phyloP scores from a whole-genome alignment of 495 filamentous ascomycete species.

The Aspergillus indologenus region DNA sequence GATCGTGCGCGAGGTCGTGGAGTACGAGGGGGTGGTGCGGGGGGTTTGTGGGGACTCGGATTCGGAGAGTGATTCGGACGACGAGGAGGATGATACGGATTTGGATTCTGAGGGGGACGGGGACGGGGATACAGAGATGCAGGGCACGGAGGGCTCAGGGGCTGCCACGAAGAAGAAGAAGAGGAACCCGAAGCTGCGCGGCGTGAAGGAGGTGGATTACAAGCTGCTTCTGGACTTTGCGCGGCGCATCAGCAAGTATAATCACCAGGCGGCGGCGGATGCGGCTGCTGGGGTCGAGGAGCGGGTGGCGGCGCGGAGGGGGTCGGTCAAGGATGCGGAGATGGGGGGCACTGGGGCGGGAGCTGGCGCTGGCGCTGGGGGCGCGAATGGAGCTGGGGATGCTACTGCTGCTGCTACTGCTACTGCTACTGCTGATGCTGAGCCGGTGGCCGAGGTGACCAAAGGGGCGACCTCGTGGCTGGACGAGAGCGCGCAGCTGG shows the following conservation, averaged over 20 bases:
- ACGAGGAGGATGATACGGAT: conserved; percentile 26
- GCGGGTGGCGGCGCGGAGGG: conserved; percentile 17
- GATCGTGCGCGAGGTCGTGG: conserved; percentile 40
- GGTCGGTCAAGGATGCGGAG: conserved; percentile 26
- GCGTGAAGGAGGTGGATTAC: conserved; percentile 43
- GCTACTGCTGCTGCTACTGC: no score
- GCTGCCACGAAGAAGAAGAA: neutral
- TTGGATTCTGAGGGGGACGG: conserved; percentile 26
- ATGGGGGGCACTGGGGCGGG: conserved; percentile 28
- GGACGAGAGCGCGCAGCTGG: conserved; percentile 42
- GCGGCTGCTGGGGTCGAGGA: conserved; percentile 29
- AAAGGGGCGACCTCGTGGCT: conserved; percentile 46
- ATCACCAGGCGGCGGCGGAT: conserved; percentile 45
- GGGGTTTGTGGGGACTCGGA: conserved; percentile 33
- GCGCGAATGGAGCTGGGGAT: conserved; percentile 17
- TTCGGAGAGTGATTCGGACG: conserved; percentile 23
- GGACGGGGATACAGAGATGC: neutral
- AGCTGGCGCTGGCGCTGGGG: conserved; percentile 34
- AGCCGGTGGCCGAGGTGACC: conserved; percentile 41
- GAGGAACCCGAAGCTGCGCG: conserved; percentile 2
- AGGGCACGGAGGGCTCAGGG: no score
- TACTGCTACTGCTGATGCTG: no score
- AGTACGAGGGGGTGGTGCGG: conserved; percentile 38
- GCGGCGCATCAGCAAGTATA: conserved; percentile 48
- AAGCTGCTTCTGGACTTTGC: conserved; percentile 44